Evolutionary conservation across 805 yeast species (phyloP), one percentile per base, ranked within the genome.

Genomic region (Blastobotrys peoriensis): DNA sequence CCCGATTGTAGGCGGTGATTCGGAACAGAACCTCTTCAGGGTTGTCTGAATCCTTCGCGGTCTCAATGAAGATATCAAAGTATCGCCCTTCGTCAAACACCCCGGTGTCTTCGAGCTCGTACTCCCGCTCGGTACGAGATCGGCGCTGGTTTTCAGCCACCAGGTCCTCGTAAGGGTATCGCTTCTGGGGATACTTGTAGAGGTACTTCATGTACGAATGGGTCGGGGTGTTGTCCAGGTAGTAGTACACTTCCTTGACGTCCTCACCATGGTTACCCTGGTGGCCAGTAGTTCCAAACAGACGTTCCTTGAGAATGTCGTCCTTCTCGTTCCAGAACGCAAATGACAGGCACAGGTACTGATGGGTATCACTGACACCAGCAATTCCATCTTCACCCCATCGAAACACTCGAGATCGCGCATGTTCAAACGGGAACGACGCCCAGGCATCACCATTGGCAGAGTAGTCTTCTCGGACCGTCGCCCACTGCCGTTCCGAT

Each of bases 381-480:
- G 91, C 94, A 54, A 88, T 68, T 2, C 97, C 97, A 61, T 88
- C 96, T 63, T 89, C 97, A 35, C 96, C 95, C 97, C 97, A 88
- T 36, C 97, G 72, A 62, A 84, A 88, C 10, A 86, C 78, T 52
- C 97, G 70, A 18, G 88, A 76, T 48, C 79, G 72, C 1, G 94
- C 83, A 49, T 86, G 87, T 48, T 86, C 94, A 61, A 86, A 87
- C 5, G 94, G 86, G 64, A 88, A 88, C 54, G 79, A 78, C 33
- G 78, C 73, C 97, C 97, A 88, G 3, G 96, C 96, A 54, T 87
- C 87, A 36, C 97, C 97, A 53, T 79, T 75, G 41, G 65, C 70
- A 0, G 95, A 83, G 64, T 88, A 88, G 61, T 87, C 96, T 64
- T 88, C 96, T 48, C 96, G 70, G 5, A 66, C 70, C 2, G 70